Evolutionary conservation across 148 eudicot genomes (phyloP).

Genomic region (Agrostemma githago): DNA sequence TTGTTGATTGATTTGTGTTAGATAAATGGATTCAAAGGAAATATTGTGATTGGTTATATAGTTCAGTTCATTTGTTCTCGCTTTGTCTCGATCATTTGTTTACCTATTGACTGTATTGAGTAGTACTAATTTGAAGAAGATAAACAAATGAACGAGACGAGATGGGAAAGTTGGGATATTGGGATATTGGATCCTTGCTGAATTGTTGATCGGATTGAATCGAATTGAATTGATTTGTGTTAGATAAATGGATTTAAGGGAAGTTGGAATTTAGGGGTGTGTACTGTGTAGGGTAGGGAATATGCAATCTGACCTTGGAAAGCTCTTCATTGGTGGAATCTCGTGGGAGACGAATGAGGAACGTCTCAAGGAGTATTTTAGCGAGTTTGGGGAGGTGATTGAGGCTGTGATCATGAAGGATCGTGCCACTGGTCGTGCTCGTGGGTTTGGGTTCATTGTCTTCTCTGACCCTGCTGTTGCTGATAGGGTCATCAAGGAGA

Average conservation of each 20-base stretch:
- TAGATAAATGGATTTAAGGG: slow-evolving; percentile 5
- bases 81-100: too few species aligned
- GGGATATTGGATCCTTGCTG: too few species aligned
- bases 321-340: slow-evolving; percentile 77
- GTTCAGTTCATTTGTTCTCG: too few species aligned
- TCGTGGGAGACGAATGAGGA: slow-evolving; percentile 91
- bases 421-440: slow-evolving; percentile 79
- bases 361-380: slow-evolving; percentile 67
- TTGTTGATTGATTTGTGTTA: slow-evolving; percentile 4
- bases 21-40: too few species aligned
- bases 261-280: slow-evolving; percentile 16
- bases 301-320: slow-evolving; percentile 84
- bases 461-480: slow-evolving; percentile 72
- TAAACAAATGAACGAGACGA: too few species aligned
- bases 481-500: slow-evolving; percentile 67
- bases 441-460: slow-evolving; percentile 83
- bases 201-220: not conserved
- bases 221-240: slow-evolving; percentile 7
- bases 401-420: slow-evolving; percentile 89
- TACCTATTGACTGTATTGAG: too few species aligned
- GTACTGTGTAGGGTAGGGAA: slow-evolving; percentile 21
- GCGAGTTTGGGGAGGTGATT: slow-evolving; percentile 65
- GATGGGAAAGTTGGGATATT: too few species aligned
- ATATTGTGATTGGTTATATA: too few species aligned
- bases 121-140: too few species aligned